Evolutionary conservation across 169 alveolate species (phyloP).

Genomic region (Cryptosporidium sp.): DNA sequence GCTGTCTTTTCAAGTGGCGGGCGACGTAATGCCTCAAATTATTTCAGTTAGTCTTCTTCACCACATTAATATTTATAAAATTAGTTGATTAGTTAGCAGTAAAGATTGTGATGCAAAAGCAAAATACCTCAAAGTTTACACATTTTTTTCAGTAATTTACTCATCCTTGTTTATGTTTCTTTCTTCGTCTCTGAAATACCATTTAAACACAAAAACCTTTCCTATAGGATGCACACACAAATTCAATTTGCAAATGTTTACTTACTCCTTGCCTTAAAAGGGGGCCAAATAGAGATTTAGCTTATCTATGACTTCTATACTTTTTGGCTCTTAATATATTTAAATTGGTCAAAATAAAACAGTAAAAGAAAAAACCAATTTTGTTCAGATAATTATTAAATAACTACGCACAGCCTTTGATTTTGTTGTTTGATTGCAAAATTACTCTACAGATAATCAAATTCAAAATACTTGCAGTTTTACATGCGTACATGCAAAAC

Average conservation of each 20-base stretch:
- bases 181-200: too few species aligned
- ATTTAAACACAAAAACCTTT: neutral
- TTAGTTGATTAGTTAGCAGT: too few species aligned
- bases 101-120: neutral
- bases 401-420: neutral
- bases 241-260: too few species aligned
- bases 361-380: too few species aligned
- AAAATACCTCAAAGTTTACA: neutral
- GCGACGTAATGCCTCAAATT: slow-evolving; percentile 69
- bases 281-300: too few species aligned
- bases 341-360: too few species aligned
- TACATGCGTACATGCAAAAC: neutral
- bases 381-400: neutral
- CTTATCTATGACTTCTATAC: neutral
- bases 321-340: too few species aligned
- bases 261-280: neutral
- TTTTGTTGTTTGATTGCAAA: too few species aligned
- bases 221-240: neutral
- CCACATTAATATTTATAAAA: slow-evolving; percentile 25
- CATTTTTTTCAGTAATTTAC: neutral
- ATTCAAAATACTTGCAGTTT: neutral
- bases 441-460: neutral
- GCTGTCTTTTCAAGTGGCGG: slow-evolving; percentile 76
- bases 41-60: slow-evolving; percentile 22
- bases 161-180: neutral